phyloP scores from a whole-genome alignment of 208 protist genomes.

The Acanthamoeba triangularis region DNA sequence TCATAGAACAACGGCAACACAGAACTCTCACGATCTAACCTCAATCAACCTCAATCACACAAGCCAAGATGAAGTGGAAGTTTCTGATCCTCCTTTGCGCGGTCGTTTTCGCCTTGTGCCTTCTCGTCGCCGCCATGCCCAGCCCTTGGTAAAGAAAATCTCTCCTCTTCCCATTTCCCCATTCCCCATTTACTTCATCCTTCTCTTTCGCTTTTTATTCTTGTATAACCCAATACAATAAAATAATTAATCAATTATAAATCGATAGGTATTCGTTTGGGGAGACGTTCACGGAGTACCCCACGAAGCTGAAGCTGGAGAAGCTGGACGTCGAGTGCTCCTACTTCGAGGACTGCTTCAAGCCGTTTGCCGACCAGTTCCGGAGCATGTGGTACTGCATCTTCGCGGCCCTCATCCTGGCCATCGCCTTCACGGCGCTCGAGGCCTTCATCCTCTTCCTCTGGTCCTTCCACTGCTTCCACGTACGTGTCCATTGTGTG shows the following conservation, averaged over 20 bases:
- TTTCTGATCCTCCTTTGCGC: background rate
- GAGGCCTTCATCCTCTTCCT: slow-evolving; percentile 7
- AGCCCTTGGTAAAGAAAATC: background rate
- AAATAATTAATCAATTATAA: background rate
- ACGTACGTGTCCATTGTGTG: background rate
- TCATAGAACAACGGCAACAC: no score
- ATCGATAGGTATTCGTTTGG: background rate
- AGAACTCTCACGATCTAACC: no score
- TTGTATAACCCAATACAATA: background rate
- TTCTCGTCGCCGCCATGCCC: background rate
- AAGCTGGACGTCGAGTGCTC: background rate
- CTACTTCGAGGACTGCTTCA: background rate
- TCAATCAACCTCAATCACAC: background rate
- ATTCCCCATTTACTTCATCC: no score
- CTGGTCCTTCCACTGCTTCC: slow-evolving; percentile 3
- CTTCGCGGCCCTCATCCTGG: background rate
- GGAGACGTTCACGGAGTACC: background rate
- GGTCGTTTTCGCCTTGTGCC: background rate
- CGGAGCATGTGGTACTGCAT: slow-evolving; percentile 12
- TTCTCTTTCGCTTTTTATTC: no score
- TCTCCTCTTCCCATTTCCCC: no score
- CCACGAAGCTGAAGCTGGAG: background rate
- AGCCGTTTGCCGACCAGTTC: background rate
- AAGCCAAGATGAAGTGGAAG: background rate
- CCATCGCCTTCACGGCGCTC: background rate